A percentile compares a stretch with the other conserved stretches of the same genome.
phyloP scores from a whole-genome alignment of 1,284 basidiomycete genomes.

The Microbotryomycetes sp. region DNA sequence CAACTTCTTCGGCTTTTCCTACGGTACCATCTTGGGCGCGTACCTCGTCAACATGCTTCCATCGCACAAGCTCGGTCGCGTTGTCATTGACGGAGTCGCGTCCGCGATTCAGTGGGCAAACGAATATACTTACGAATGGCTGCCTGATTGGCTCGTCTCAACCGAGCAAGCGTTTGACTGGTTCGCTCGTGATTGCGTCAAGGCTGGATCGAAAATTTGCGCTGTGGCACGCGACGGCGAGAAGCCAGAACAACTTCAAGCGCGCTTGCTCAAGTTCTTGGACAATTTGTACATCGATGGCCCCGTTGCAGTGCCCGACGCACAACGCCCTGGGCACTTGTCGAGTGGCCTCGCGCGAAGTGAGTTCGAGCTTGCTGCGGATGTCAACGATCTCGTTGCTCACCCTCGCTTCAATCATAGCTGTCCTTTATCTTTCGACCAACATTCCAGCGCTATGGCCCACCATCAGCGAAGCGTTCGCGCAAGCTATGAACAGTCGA shows the following conservation, averaged over 20 bases:
- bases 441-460: constrained; percentile 34
- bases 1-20: constrained; percentile 7
- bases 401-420: constrained; percentile 11
- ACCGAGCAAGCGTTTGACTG: constrained; percentile 21
- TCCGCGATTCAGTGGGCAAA: constrained; percentile 34
- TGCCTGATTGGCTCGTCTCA: constrained; percentile 31
- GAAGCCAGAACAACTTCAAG: constrained; percentile 11
- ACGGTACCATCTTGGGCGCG: constrained; percentile 37
- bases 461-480: constrained; percentile 17
- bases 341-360: constrained; percentile 43
- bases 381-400: neutral
- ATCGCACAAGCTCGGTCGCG: constrained; percentile 23
- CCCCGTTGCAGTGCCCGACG: constrained; percentile 40
- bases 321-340: constrained; percentile 40
- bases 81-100: constrained; percentile 31
- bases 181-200: constrained; percentile 20
- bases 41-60: constrained; percentile 39
- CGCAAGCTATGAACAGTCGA: constrained; percentile 38
- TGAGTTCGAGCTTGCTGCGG: constrained; percentile 18
- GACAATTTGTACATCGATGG: constrained; percentile 39
- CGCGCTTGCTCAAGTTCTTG: constrained; percentile 35
- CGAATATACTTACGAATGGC: constrained; percentile 44
- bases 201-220: constrained; percentile 21
- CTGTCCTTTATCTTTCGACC: constrained; percentile 32
- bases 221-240: constrained; percentile 17